A percentile compares a stretch with the other conserved stretches of the same genome.
phyloP scores from a whole-genome alignment of 139 green algal species.

The Dunaliella primolecta region DNA sequence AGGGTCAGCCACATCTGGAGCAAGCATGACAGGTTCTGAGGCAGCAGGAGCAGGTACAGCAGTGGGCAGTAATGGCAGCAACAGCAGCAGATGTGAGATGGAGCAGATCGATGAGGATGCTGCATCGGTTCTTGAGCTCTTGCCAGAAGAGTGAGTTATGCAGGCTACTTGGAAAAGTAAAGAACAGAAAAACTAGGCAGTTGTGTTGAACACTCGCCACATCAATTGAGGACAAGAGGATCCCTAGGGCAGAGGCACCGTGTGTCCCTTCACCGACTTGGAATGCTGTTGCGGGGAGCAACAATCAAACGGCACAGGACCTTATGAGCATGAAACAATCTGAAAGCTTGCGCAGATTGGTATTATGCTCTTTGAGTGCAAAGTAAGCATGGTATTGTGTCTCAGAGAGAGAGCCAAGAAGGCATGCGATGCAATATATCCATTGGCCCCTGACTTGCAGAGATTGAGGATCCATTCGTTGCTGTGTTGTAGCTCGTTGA shows the following conservation, averaged over 20 bases:
- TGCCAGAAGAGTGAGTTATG: neutral
- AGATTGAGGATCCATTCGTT: too few relatives aligned
- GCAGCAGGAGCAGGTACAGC: neutral
- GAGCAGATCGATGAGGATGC: neutral
- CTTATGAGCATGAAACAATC: too few relatives aligned
- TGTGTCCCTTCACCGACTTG: neutral
- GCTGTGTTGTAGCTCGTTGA: too few relatives aligned
- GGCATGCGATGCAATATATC: too few relatives aligned
- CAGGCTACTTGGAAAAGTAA: neutral
- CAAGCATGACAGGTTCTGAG: neutral
- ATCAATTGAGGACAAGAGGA: neutral
- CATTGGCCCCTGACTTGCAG: too few relatives aligned
- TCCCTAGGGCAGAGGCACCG: neutral
- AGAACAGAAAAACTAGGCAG: neutral
- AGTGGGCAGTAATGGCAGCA: neutral
- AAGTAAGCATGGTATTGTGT: too few relatives aligned
- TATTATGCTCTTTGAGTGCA: too few relatives aligned
- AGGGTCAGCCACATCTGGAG: neutral
- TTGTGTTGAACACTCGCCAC: neutral
- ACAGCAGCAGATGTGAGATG: neutral
- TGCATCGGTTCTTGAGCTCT: neutral
- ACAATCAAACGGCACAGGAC: too few relatives aligned
- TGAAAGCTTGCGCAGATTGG: too few relatives aligned
- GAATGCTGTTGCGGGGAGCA: too few relatives aligned
- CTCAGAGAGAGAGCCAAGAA: too few relatives aligned